These are phyloP conservation scores for Chalciporus piperatus DNA, from an alignment of 768 basidiomycete genomes.

Conservation along the genomic window DNA sequence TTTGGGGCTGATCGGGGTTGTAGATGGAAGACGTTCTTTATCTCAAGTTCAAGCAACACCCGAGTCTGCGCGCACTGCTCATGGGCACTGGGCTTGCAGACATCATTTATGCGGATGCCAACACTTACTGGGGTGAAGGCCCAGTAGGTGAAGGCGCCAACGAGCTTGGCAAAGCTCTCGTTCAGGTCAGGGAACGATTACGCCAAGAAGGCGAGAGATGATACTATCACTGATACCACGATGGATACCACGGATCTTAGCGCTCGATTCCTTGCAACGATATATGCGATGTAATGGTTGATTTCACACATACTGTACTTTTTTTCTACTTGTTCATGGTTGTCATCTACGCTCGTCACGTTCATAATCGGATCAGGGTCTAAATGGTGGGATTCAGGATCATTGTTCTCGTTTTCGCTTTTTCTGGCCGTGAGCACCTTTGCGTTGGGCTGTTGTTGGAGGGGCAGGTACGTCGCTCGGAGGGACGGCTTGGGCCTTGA, in stretches of 20 bases:
- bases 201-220: slow-evolving; percentile 26
- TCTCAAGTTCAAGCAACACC: slow-evolving; percentile 71
- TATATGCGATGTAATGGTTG: background rate
- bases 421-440: background rate
- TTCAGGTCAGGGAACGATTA: slow-evolving; percentile 51
- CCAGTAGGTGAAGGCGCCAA: slow-evolving; percentile 50
- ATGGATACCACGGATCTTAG: background rate
- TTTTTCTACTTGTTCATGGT: background rate
- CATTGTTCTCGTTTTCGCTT: slow-evolving; percentile 16
- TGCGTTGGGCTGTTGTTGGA: background rate
- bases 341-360: background rate
- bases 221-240: background rate
- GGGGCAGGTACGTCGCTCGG: background rate
- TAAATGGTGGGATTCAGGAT: background rate
- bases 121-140: slow-evolving; percentile 70
- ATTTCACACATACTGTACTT: background rate
- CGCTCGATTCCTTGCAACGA: background rate
- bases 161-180: slow-evolving; percentile 59
- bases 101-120: slow-evolving; percentile 55
- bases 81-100: slow-evolving; percentile 49
- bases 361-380: background rate
- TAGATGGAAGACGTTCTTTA: slow-evolving; percentile 70
- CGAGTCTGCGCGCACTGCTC: slow-evolving; percentile 51
- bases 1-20: background rate
- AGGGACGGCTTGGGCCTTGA: background rate